phyloP scores from a whole-genome alignment of 768 basidiomycete species.

The Lactarius quietus region DNA sequence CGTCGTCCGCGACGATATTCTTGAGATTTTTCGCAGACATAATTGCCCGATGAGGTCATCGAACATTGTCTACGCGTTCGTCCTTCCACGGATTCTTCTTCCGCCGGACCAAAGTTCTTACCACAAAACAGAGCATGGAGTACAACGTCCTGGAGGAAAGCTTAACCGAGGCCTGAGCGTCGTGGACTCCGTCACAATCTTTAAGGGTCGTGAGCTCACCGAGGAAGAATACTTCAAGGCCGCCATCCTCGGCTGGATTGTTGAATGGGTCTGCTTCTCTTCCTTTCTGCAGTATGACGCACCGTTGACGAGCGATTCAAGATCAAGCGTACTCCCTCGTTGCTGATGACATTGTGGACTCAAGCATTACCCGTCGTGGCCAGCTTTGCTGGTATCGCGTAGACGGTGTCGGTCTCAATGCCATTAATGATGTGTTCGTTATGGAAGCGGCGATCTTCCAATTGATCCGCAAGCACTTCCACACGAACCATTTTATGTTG shows the following conservation, averaged over 20 bases:
- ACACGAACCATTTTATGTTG: constrained; percentile 74
- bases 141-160: constrained; percentile 98
- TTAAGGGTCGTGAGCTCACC: constrained; percentile 63
- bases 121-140: constrained; percentile 63
- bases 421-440: constrained; percentile 96
- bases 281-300: not conserved
- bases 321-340: constrained; percentile 99
- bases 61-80: constrained; percentile 82
- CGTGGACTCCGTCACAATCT: constrained; percentile 87
- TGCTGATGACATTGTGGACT: constrained; percentile 97
- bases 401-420: constrained; percentile 70
- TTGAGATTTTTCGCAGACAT: constrained; percentile 60
- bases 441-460: constrained; percentile 91
- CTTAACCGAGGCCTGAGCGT: no score
- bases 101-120: not conserved
- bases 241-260: constrained; percentile 90
- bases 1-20: constrained; percentile 70
- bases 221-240: constrained; percentile 88
- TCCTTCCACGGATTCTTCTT: constrained; percentile 17
- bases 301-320: constrained; percentile 31
- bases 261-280: constrained; percentile 71
- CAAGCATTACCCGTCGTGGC: constrained; percentile 88
- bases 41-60: constrained; percentile 78
- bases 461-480: constrained; percentile 85
- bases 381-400: constrained; percentile 94